Conservation (phyloP, 352 stramenopile species). For the Thalassiosira oceanica region DNA sequence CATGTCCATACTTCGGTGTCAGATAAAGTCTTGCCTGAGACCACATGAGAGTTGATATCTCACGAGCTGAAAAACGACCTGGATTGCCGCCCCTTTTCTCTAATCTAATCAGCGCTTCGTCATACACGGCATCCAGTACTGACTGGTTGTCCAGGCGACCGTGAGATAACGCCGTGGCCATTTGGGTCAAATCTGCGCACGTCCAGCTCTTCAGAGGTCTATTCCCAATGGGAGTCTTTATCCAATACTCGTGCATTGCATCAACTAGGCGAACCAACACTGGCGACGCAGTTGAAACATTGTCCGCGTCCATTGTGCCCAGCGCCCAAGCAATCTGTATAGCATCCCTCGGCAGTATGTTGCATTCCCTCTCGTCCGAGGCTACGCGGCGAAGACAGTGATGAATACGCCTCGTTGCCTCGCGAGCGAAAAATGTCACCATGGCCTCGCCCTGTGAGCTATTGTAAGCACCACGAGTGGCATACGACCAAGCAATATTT, state of each 20-base stretch:
- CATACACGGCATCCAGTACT: constrained; percentile 57
- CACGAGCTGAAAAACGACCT: constrained; percentile 50
- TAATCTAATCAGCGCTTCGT: constrained; percentile 54
- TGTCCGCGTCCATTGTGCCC: constrained; percentile 68
- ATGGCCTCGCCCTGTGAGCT: constrained; percentile 46
- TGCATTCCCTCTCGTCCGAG: neutral
- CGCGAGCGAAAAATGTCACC: constrained; percentile 50
- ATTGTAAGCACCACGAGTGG: constrained; percentile 50
- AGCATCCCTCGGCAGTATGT: constrained; percentile 59
- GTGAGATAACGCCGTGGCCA: constrained; percentile 60
- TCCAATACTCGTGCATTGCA: constrained; percentile 44
- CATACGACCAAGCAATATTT: constrained; percentile 77
- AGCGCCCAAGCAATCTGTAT: constrained; percentile 73
- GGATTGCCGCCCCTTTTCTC: neutral
- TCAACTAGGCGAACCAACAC: constrained; percentile 56
- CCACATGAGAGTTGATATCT: constrained; percentile 74
- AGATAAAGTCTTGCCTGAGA: constrained; percentile 69
- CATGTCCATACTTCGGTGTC: constrained; percentile 37
- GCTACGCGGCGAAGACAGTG: constrained; percentile 8
- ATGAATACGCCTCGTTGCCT: constrained; percentile 52
- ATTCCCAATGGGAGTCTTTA: neutral
- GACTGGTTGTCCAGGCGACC: constrained; percentile 61
- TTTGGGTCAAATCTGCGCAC: constrained; percentile 66
- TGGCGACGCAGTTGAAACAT: constrained; percentile 57
- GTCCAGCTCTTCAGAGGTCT: constrained; percentile 53